Conservation (phyloP, 768 basidiomycete genomes). For the Pleurotus ostreatus region DNA sequence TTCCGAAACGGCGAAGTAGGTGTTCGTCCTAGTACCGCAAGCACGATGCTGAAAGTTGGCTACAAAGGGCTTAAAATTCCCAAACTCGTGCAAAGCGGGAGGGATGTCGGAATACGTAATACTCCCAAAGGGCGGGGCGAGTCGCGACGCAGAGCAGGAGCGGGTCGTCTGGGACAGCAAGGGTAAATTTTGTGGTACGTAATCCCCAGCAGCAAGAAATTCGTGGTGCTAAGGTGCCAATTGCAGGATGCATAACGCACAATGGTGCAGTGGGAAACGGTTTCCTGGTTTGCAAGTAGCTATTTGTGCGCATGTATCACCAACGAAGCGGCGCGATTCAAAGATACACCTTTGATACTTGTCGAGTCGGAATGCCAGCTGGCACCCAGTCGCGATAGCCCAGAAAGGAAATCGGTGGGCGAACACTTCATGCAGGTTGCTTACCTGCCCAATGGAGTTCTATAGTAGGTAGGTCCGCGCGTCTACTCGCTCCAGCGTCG, state of each 20-base stretch:
- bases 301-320: no score
- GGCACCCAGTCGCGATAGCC: no score
- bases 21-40: neutral
- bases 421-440: no score
- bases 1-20: neutral
- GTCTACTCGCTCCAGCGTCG: no score
- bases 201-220: neutral
- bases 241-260: neutral
- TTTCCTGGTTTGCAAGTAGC: neutral
- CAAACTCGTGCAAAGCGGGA: neutral
- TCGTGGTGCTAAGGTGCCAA: neutral
- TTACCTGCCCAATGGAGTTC: no score
- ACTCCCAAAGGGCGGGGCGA: neutral
- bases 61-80: neutral
- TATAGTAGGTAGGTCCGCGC: no score
- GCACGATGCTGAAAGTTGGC: neutral
- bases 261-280: neutral
- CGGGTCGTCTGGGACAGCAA: neutral
- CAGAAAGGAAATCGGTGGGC: no score
- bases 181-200: neutral
- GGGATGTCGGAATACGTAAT: neutral
- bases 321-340: no score
- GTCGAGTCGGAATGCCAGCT: no score
- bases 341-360: no score
- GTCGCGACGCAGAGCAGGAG: neutral